A percentile compares a stretch with the other conserved stretches of the same genome.
These are phyloP conservation scores for Sarocladiaceae sp. DNA, from an alignment of 2,329 filamentous ascomycete species.

Conservation along the genomic window DNA sequence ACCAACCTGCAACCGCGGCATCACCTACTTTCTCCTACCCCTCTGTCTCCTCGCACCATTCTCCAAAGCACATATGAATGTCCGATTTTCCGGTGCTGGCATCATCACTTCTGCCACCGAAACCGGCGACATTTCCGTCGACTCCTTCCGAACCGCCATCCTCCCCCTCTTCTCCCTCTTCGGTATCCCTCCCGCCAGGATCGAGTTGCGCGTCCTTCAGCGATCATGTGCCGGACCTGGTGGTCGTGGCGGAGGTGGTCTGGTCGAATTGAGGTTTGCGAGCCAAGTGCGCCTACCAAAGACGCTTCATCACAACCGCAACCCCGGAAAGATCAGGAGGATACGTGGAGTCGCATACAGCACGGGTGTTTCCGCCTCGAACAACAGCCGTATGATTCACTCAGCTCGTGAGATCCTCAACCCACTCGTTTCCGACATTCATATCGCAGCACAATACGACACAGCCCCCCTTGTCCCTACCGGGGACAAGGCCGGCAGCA, in stretches of 20 bases:
- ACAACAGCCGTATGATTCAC: slow-evolving; percentile 94
- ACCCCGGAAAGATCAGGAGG: slow-evolving; percentile 76
- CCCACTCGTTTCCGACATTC: slow-evolving; percentile 77
- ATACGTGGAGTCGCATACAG: slow-evolving; percentile 92
- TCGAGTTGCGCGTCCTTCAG: slow-evolving; percentile 77
- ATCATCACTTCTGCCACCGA: slow-evolving; percentile 86
- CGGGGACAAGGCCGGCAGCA: slow-evolving; percentile 49
- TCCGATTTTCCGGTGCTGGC: slow-evolving; percentile 82
- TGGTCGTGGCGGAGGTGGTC: slow-evolving; percentile 76
- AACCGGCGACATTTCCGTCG: slow-evolving; percentile 80
- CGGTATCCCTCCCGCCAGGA: slow-evolving; percentile 70
- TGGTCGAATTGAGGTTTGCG: slow-evolving; percentile 90
- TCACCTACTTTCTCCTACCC: slow-evolving; percentile 88
- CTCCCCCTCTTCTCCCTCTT: slow-evolving; percentile 86
- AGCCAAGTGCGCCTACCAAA: slow-evolving; percentile 91
- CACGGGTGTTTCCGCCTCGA: slow-evolving; percentile 83
- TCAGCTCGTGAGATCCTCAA: slow-evolving; percentile 83
- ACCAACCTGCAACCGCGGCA: slow-evolving; percentile 67
- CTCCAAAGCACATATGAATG: slow-evolving; percentile 83
- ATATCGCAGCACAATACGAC: slow-evolving; percentile 78
- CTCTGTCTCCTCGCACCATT: slow-evolving; percentile 89
- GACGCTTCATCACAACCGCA: slow-evolving; percentile 80
- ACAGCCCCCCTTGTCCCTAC: slow-evolving; percentile 50
- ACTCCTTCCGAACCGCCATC: slow-evolving; percentile 88
- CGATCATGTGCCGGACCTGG: slow-evolving; percentile 71